These are phyloP conservation scores for Monilinia vaccinii-corymbosi DNA, from an alignment of 2,329 filamentous ascomycete species.

Conservation along the genomic window DNA sequence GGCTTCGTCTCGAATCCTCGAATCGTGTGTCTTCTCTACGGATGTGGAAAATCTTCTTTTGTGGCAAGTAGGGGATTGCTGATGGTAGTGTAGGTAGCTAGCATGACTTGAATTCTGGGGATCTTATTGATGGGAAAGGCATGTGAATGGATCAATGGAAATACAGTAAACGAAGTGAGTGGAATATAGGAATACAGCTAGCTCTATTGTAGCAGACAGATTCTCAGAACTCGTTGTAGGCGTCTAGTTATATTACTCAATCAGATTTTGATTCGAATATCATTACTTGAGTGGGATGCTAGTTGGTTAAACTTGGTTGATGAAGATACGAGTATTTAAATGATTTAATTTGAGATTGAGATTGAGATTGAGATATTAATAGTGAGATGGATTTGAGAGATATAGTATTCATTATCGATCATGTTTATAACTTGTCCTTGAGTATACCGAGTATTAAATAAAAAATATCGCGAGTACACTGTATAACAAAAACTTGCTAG, in stretches of 20 bases:
- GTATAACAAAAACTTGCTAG: too few species aligned
- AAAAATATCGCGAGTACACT: too few species aligned
- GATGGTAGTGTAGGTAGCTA: background rate
- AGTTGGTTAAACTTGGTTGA: too few species aligned
- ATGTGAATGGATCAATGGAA: background rate
- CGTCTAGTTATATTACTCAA: background rate
- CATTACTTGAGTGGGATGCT: too few species aligned
- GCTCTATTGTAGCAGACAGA: background rate
- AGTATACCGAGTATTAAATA: too few species aligned
- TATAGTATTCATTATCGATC: too few species aligned
- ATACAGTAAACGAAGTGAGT: background rate
- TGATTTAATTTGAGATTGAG: too few species aligned
- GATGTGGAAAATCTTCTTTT: background rate
- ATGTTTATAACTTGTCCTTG: too few species aligned
- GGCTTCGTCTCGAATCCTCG: background rate
- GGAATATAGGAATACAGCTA: constrained; percentile 5
- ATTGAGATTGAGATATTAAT: too few species aligned
- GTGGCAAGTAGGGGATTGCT: background rate
- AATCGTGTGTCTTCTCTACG: background rate
- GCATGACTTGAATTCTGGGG: background rate
- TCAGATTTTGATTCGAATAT: too few species aligned
- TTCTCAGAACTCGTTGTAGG: background rate
- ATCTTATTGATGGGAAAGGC: background rate
- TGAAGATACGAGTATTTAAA: too few species aligned
- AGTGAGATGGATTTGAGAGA: too few species aligned